These are phyloP conservation scores for Solanum habrochaites DNA, from an alignment of 257 asterid genomes.

Conservation along the genomic window DNA sequence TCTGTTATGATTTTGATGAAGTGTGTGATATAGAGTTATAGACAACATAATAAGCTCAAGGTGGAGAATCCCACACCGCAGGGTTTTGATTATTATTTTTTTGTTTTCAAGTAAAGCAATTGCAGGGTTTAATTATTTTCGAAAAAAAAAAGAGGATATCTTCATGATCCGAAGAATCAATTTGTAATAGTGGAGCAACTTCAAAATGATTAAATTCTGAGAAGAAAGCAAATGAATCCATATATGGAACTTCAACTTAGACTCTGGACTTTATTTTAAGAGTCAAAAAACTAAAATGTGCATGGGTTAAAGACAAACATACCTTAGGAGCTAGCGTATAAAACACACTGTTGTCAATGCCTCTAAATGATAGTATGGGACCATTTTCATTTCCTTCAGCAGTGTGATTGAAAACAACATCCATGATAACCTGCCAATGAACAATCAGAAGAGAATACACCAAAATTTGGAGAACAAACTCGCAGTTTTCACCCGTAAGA, in stretches of 20 bases:
- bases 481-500: background rate
- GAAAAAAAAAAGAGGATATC: background rate
- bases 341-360: slow-evolving; percentile 82
- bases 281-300: background rate
- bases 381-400: slow-evolving; percentile 99
- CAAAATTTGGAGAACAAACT: background rate
- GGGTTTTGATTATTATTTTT: background rate
- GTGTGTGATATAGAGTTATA: background rate
- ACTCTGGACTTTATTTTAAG: background rate
- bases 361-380: slow-evolving; percentile 73
- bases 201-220: background rate
- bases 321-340: slow-evolving; percentile 98
- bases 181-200: background rate
- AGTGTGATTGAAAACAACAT: slow-evolving; percentile 95
- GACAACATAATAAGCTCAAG: background rate
- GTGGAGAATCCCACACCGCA: background rate
- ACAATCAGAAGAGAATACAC: slow-evolving; percentile 4
- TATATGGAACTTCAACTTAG: background rate
- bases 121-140: background rate
- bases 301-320: background rate
- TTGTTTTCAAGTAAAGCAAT: background rate
- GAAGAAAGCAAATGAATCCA: background rate
- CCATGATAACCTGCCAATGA: slow-evolving; percentile 80
- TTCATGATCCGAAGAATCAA: background rate
- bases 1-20: background rate